These are phyloP conservation scores for Podospora didyma DNA, from an alignment of 495 filamentous ascomycete species.

Conservation along the genomic window DNA sequence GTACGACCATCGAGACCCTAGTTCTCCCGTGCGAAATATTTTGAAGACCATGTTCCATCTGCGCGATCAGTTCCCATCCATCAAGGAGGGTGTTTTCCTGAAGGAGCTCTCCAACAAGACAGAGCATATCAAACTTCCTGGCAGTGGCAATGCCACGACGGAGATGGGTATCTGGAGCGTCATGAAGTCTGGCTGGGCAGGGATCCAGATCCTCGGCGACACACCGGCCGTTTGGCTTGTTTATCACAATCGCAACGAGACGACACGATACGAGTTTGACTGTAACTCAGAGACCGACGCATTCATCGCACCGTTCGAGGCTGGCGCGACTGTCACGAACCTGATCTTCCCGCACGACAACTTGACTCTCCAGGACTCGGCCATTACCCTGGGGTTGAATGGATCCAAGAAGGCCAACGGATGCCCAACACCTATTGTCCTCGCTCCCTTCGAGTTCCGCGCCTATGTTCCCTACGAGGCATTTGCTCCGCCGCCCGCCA, in stretches of 20 bases:
- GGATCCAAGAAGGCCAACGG: constrained; percentile 38
- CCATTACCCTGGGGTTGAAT: constrained; percentile 14
- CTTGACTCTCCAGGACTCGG: constrained; percentile 35
- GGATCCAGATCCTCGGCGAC: constrained; percentile 61
- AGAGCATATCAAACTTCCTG: constrained; percentile 49
- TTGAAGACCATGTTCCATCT: constrained; percentile 64
- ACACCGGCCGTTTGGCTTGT: constrained; percentile 59
- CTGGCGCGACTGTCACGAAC: constrained; percentile 58
- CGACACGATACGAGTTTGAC: constrained; percentile 56
- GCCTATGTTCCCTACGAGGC: constrained; percentile 58
- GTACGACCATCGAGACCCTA: constrained; percentile 56
- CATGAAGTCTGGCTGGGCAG: constrained; percentile 7
- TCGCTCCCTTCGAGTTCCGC: constrained; percentile 55
- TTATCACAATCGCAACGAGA: constrained; percentile 59
- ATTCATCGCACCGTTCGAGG: constrained; percentile 55
- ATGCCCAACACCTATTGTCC: constrained; percentile 47
- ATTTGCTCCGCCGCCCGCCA: constrained; percentile 50
- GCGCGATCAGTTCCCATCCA: constrained; percentile 52
- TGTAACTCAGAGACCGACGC: constrained; percentile 39
- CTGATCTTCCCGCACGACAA: constrained; percentile 66
- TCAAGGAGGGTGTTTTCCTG: constrained; percentile 62
- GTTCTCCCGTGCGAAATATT: constrained; percentile 43
- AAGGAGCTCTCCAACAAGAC: constrained; percentile 59
- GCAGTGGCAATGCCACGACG: constrained; percentile 53
- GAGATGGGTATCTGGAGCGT: constrained; percentile 61